phyloP scores from a whole-genome alignment of 78 protist species.

The Dictyostelium capitatum region DNA sequence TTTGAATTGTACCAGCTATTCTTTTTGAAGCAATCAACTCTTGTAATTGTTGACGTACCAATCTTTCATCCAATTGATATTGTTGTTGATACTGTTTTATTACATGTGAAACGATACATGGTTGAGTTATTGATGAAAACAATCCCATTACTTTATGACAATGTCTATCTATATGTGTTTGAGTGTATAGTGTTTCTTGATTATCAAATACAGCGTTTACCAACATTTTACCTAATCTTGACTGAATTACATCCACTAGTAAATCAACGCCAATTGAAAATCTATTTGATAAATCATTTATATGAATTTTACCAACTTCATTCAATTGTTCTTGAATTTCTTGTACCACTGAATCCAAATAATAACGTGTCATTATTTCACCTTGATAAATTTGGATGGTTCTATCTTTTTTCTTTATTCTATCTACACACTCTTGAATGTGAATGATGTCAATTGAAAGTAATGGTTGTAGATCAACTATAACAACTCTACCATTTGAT shows the following conservation, averaged over 20 bases:
- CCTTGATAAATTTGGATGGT: conserved; percentile 46
- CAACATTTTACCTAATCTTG: conserved; percentile 33
- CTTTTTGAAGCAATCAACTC: conserved; percentile 44
- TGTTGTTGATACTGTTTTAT: conserved; percentile 6
- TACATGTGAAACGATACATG: conserved; percentile 5
- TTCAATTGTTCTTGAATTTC: conserved; percentile 79
- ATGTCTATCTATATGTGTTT: conserved; percentile 59
- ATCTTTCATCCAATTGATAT: conserved; percentile 7
- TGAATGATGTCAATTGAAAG: conserved; percentile 79
- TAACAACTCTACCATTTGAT: conserved; percentile 83
- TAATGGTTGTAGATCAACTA: conserved; percentile 78
- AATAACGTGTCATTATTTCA: conserved; percentile 75
- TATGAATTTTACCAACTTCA: conserved; percentile 68
- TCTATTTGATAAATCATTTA: conserved; percentile 70
- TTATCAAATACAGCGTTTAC: conserved; percentile 18
- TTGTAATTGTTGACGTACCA: conserved; percentile 23
- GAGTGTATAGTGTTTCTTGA: conserved; percentile 45
- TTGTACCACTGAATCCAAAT: conserved; percentile 78
- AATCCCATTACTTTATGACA: conserved; percentile 45
- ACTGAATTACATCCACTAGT: conserved; percentile 21
- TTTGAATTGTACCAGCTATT: conserved; percentile 70
- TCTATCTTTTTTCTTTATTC: conserved; percentile 20
- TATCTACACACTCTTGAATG: conserved; percentile 58
- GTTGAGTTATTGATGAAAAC: conserved; percentile 52
- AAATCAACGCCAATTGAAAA: conserved; percentile 51